Percentiles rank a stretch among this genome's conserved stretches.
Evolutionary conservation across 495 filamentous ascomycete species (phyloP).

Genomic region (Monascus purpureus): DNA sequence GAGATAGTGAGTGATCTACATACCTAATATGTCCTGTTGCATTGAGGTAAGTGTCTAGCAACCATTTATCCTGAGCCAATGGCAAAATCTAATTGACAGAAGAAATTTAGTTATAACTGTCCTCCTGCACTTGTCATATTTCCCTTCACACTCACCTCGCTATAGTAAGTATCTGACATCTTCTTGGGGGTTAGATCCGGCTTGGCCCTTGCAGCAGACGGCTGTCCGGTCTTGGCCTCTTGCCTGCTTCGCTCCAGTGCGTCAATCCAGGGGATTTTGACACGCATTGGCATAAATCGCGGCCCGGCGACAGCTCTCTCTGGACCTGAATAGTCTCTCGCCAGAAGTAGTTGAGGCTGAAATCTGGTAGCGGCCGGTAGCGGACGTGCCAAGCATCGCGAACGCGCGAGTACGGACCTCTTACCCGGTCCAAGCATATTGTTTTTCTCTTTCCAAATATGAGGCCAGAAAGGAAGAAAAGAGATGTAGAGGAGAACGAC

Average conservation of each 20-base stretch:
- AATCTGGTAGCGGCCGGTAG: neutral
- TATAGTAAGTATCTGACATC: slow-evolving; percentile 52
- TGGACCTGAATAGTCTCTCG: slow-evolving; percentile 14
- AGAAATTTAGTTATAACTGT: neutral
- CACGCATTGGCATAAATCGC: slow-evolving; percentile 39
- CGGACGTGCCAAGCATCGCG: neutral
- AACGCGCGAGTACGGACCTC: slow-evolving; percentile 1
- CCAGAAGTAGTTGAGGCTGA: neutral
- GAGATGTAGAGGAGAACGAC: neutral
- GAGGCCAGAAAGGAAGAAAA: neutral
- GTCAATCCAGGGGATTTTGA: slow-evolving; percentile 59
- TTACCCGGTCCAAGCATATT: neutral
- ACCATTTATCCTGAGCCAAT: slow-evolving; percentile 55
- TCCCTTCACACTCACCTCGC: slow-evolving; percentile 38
- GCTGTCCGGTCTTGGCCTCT: slow-evolving; percentile 16
- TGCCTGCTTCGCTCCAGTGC: slow-evolving; percentile 41
- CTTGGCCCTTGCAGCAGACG: slow-evolving; percentile 20
- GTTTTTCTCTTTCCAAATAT: neutral
- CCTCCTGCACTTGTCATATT: neutral
- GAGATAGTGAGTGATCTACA: neutral
- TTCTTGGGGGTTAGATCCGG: slow-evolving; percentile 43
- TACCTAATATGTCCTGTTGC: slow-evolving; percentile 49
- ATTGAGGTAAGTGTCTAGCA: slow-evolving; percentile 56
- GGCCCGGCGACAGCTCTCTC: slow-evolving; percentile 14
- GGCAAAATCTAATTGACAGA: slow-evolving; percentile 39